Percentiles rank a stretch among this genome's conserved stretches.
These are phyloP conservation scores for Taphrina deformans DNA, from an alignment of 1,139 yeast genomes.

Conservation along the genomic window DNA sequence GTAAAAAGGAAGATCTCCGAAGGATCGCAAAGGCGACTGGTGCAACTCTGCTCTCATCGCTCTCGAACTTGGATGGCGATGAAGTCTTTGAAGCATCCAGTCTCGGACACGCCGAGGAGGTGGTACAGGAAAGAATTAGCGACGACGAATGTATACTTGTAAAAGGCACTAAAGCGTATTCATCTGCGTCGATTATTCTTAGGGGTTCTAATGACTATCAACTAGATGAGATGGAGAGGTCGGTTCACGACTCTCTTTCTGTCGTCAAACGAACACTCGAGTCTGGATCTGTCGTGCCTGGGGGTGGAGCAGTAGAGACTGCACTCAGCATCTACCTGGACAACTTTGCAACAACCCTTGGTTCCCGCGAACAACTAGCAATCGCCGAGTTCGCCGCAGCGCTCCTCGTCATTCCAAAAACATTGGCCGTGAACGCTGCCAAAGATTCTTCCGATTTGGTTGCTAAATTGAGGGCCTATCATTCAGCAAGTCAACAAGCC, in stretches of 20 bases:
- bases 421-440: slow-evolving; percentile 95
- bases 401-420: slow-evolving; percentile 88
- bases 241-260: slow-evolving; percentile 87
- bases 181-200: slow-evolving; percentile 85
- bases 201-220: slow-evolving; percentile 94
- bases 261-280: slow-evolving; percentile 96
- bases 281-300: slow-evolving; percentile 92
- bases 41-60: slow-evolving; percentile 80
- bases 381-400: slow-evolving; percentile 96
- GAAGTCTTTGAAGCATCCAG: slow-evolving; percentile 88
- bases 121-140: slow-evolving; percentile 82
- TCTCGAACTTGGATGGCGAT: slow-evolving; percentile 95
- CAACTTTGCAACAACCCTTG: slow-evolving; percentile 93
- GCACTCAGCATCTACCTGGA: slow-evolving; percentile 93
- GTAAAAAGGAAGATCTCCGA: slow-evolving; percentile 93
- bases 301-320: slow-evolving; percentile 98
- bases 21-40: slow-evolving; percentile 98
- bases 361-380: slow-evolving; percentile 96
- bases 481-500: slow-evolving; percentile 91
- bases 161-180: slow-evolving; percentile 91
- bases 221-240: slow-evolving; percentile 97
- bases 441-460: slow-evolving; percentile 93
- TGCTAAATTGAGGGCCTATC: slow-evolving; percentile 93
- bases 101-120: slow-evolving; percentile 90
- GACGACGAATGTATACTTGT: slow-evolving; percentile 97